These are phyloP conservation scores for Prunus mume DNA, from an alignment of 306 rosid species.

Conservation along the genomic window DNA sequence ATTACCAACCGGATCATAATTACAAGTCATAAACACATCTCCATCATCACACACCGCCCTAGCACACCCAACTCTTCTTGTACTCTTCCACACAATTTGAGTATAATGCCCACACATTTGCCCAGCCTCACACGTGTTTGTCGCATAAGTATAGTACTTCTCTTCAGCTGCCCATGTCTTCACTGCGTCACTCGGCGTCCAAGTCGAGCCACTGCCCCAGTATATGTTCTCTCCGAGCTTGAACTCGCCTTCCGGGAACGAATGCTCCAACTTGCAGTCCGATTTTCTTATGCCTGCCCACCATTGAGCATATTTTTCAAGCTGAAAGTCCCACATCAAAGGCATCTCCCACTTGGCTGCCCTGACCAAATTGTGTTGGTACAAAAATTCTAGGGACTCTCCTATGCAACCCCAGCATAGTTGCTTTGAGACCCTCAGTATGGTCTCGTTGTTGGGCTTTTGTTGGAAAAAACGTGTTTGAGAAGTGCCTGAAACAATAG, in stretches of 20 bases:
- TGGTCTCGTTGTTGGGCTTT: constrained; percentile 53
- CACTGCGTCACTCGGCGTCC: constrained; percentile 72
- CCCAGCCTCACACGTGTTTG: constrained; percentile 52
- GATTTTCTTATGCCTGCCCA: constrained; percentile 66
- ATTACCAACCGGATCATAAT: constrained; percentile 78
- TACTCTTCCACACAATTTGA: constrained; percentile 77
- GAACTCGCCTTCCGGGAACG: constrained; percentile 70
- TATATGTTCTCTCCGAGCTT: constrained; percentile 80
- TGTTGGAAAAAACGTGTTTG: constrained; percentile 15
- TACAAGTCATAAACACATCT: constrained; percentile 86
- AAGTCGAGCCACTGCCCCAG: constrained; percentile 76
- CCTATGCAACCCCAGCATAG: constrained; percentile 79
- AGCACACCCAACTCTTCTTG: constrained; percentile 71
- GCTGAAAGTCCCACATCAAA: constrained; percentile 62
- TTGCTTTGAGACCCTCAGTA: constrained; percentile 60
- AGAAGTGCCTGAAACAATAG: constrained; percentile 9
- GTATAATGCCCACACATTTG: constrained; percentile 92
- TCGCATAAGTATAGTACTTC: constrained; percentile 60
- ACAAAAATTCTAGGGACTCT: constrained; percentile 69
- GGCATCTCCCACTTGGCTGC: constrained; percentile 71
- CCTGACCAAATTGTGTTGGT: constrained; percentile 60
- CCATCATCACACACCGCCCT: constrained; percentile 68
- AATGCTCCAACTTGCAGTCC: constrained; percentile 70
- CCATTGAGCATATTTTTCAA: constrained; percentile 71
- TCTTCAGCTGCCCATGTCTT: constrained; percentile 65